Base-by-base conservation (phyloP, 139 green algal species). In the Desmodesmus armatus region DNA sequence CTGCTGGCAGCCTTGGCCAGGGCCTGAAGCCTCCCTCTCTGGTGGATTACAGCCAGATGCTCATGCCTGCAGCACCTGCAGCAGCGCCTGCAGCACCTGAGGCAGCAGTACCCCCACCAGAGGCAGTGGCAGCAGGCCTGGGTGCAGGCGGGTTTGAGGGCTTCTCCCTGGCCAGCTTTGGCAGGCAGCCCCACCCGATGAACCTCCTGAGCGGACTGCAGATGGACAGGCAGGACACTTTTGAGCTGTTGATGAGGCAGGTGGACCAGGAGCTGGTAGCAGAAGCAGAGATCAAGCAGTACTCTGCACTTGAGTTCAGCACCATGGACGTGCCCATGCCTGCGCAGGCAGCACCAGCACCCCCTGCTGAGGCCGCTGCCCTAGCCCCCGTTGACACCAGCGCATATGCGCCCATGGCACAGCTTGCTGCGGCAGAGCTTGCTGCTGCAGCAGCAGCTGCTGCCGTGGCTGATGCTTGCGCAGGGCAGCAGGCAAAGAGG, bases 231-330 rank as follows among this genome's bases (percentile, higher is more conserved):
- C 76, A 53, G 35, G 76, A 82, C 55, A 72, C 76, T 11, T 25
- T 82, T 7, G 76, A 82, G 3, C 37, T 15, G 3, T 35, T 82
- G 53, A 37, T 82, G 76, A 25, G 62, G 25, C 76, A 82, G 37
- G 76, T 82, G 13, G n/a, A 51, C 11, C 37, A 55, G 37, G 76
- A 82, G 33, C 76, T 82, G 0, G 41, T 71, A 55, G 9, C 27
- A 44, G 55, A 82, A 37, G 76, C 76, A 3, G 62, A 40, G 1
- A 33, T n/a, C 15, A 21, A 33, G 55, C 76, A 82, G 76, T 47
- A 67, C 25, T 6, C 53, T 9, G 55, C 55, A 23, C 55, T 82
- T 23, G 37, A 82, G 55, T 82, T 82, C 60, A 55, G 37, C 37
- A 71, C 55, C 5, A 43, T 82, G 21, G 31, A 80, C 25, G 27